Conservation (phyloP, 2,329 filamentous ascomycete genomes). For the Fusarium sarcochroum region DNA sequence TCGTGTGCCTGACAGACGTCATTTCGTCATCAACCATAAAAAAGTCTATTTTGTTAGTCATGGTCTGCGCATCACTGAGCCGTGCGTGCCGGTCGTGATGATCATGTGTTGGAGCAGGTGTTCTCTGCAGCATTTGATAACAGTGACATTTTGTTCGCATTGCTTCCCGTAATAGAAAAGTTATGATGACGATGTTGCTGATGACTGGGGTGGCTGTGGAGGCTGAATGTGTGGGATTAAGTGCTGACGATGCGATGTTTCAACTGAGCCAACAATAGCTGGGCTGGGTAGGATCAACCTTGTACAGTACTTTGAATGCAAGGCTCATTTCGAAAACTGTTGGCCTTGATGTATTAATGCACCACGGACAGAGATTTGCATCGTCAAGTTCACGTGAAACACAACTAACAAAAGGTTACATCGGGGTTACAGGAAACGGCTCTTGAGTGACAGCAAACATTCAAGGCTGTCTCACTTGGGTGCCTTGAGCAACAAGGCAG, state of each 20-base stretch:
- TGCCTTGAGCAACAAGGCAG: background rate
- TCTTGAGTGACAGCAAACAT: constrained; percentile 47
- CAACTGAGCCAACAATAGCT: constrained; percentile 21
- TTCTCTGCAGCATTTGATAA: background rate
- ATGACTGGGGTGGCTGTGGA: constrained; percentile 21
- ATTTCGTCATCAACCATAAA: constrained; percentile 30
- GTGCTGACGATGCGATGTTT: constrained; percentile 45
- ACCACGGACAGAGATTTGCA: constrained; percentile 18
- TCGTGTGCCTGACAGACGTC: constrained; percentile 40
- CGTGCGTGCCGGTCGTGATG: constrained; percentile 22
- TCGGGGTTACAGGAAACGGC: constrained; percentile 42
- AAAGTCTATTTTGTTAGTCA: constrained; percentile 30
- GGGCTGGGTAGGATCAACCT: constrained; percentile 15
- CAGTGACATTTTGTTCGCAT: background rate
- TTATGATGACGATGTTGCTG: constrained; percentile 14
- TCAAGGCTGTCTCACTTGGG: constrained; percentile 37
- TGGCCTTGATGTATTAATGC: constrained; percentile 1
- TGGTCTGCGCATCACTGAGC: constrained; percentile 18
- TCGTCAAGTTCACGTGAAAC: constrained; percentile 24
- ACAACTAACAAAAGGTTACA: constrained; percentile 31
- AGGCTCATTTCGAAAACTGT: constrained; percentile 9
- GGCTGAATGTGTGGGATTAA: constrained; percentile 41
- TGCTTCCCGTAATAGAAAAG: constrained; percentile 31
- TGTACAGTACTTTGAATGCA: constrained; percentile 8
- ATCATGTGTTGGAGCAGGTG: constrained; percentile 1